Evolutionary conservation across 208 protist species (phyloP), one percentile per base, ranked within the genome.

Genomic region (Balamuthia mandrillaris): DNA sequence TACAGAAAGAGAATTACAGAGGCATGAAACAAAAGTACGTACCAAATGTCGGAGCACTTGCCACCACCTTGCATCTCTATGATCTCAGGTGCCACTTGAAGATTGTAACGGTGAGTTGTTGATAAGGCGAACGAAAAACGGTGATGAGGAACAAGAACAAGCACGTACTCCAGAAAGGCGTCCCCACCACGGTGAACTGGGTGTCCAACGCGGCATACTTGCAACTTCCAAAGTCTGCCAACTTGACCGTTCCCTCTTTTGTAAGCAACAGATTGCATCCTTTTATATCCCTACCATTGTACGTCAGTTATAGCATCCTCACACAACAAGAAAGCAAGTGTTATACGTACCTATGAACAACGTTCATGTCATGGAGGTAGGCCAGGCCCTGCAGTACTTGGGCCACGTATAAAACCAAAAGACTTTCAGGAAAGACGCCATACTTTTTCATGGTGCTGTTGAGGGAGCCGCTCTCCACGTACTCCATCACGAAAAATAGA

Each of bases 161-260:
- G 37, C 33, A 88, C 54, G 29, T 89, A 93, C 88, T 96, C 95
- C 95, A 97, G 84, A 96, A 97, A 1, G 95, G 93, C 16, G 93
- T 95, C 10, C 94, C 95, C 10, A 94, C 94, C 3, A 94, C 92
- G 18, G 89, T 86, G 45, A 52, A 75, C 41, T 91, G 86, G 6
- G 93, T 92, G 94, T 93, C 95, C 89, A 95, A 97, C 90, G 97
- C 96, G 65, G 98, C 96, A 78, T 90, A 85, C 88, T 95, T 98
- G 92, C 97, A 96, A 68, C 98, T 96, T 74, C 98, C 97, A 91
- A 99, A 99, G 90, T 99, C 97, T 0, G 97, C 96, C 33, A 99
- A 93, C 56, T 82, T 82, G 33, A 97, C 96, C 2, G 35, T 84
- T 33, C 92, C 92, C 9, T 93, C 91, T 58, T 95, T 96, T 5